Percentiles rank a stretch among this genome's conserved stretches.
These are phyloP conservation scores for Pterocarpus macrocarpus DNA, from an alignment of 306 rosid genomes.

Conservation along the genomic window DNA sequence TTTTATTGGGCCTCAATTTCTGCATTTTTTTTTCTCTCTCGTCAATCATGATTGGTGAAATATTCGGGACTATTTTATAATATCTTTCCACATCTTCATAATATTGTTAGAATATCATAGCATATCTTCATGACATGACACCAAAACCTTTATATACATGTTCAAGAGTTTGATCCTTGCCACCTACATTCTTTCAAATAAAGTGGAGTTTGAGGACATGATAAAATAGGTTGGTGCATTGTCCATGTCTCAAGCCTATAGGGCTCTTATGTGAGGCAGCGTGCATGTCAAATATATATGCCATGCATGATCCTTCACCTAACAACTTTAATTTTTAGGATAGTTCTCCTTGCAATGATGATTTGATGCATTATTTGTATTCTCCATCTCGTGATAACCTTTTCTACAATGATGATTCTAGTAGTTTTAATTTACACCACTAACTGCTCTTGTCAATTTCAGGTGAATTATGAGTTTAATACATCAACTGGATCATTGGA, in stretches of 20 bases:
- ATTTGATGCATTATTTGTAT: constrained; percentile 28
- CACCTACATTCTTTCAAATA: background rate
- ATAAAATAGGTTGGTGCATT: background rate
- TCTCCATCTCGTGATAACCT: constrained; percentile 38
- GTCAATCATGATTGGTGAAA: constrained; percentile 13
- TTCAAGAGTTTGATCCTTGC: constrained; percentile 25
- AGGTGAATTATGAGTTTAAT: constrained; percentile 83
- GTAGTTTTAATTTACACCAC: constrained; percentile 19
- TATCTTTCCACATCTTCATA: background rate
- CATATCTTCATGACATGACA: constrained; percentile 20
- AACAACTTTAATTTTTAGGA: background rate
- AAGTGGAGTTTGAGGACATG: constrained; percentile 6
- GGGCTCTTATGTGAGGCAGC: background rate
- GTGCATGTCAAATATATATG: background rate
- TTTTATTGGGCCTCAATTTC: background rate
- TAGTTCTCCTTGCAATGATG: constrained; percentile 28
- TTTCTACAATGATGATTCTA: constrained; percentile 10
- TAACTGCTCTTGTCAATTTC: constrained; percentile 49
- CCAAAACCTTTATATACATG: constrained; percentile 1
- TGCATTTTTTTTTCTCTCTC: background rate
- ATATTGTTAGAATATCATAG: constrained; percentile 11
- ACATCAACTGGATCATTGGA: constrained; percentile 58
- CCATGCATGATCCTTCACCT: background rate
- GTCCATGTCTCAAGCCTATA: constrained; percentile 10
- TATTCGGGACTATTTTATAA: background rate